Evolutionary conservation across 2,329 filamentous ascomycete genomes (phyloP).

Genomic region (Macroventuria anomochaeta): DNA sequence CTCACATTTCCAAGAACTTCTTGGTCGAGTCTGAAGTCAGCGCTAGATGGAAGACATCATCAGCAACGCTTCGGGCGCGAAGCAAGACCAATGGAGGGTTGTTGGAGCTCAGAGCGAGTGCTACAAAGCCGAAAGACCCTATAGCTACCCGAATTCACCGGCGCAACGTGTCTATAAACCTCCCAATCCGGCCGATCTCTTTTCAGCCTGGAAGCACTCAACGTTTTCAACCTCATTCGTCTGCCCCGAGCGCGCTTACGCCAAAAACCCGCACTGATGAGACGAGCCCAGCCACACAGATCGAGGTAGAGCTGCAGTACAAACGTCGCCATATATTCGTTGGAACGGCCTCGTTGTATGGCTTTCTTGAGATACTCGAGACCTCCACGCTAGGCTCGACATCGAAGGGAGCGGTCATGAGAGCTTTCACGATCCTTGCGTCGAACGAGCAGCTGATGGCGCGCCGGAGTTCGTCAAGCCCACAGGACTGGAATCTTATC

Average conservation of each 20-base stretch:
- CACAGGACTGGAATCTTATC: constrained; percentile 38
- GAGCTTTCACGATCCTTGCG: constrained; percentile 36
- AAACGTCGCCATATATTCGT: constrained; percentile 45
- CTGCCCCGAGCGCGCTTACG: constrained; percentile 9
- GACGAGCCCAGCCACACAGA: constrained; percentile 13
- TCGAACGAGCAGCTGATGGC: constrained; percentile 37
- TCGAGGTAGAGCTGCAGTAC: constrained; percentile 41
- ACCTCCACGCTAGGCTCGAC: constrained; percentile 26
- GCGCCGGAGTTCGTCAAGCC: constrained; percentile 29
- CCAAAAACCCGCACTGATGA: neutral
- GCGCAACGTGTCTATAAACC: constrained; percentile 30
- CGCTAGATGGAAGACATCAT: neutral
- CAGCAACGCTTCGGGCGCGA: constrained; percentile 5
- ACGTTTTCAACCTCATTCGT: neutral
- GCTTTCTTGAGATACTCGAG: constrained; percentile 39
- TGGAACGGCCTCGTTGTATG: constrained; percentile 40
- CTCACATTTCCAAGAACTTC: neutral
- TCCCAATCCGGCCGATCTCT: constrained; percentile 20
- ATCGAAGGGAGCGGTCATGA: constrained; percentile 28
- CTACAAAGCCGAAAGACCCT: constrained; percentile 9
- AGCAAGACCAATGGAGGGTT: constrained; percentile 26
- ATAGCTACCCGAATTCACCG: constrained; percentile 22
- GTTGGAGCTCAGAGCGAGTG: constrained; percentile 28
- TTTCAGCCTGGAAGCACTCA: neutral
- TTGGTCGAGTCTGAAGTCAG: neutral